Conservation (phyloP, 805 yeast genomes). For the Saccharomycopsis sp. region DNA sequence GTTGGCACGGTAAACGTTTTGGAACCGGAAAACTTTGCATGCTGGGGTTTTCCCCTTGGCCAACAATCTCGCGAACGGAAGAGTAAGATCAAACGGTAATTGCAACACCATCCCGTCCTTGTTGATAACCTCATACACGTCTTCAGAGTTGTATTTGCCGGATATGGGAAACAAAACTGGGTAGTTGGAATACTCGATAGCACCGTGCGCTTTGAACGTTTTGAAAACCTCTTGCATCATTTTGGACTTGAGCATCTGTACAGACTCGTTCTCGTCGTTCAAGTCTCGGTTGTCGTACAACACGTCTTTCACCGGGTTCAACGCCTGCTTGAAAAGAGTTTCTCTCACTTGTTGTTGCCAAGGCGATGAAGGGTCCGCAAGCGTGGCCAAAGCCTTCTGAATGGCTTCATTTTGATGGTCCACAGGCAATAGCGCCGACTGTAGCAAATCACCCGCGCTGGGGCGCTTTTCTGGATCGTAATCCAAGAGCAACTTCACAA, state of each 20-base stretch:
- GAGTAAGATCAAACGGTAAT: constrained; percentile 78
- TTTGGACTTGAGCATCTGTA: constrained; percentile 42
- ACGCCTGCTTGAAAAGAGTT: constrained; percentile 76
- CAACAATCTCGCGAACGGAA: constrained; percentile 80
- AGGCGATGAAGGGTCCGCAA: constrained; percentile 85
- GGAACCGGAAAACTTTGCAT: constrained; percentile 38
- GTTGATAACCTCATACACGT: constrained; percentile 75
- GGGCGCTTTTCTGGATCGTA: constrained; percentile 79
- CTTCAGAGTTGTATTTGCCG: constrained; percentile 54
- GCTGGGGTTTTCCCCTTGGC: constrained; percentile 36
- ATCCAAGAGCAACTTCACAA: constrained; percentile 57
- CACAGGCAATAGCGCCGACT: constrained; percentile 78
- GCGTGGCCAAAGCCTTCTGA: constrained; percentile 74
- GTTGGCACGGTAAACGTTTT: constrained; percentile 71
- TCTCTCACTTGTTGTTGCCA: constrained; percentile 92
- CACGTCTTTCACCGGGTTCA: constrained; percentile 74
- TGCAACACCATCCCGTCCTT: constrained; percentile 82
- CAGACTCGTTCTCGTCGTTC: constrained; percentile 12
- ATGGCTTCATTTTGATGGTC: constrained; percentile 86
- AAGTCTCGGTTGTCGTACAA: constrained; percentile 52
- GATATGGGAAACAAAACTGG: constrained; percentile 75
- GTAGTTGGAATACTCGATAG: constrained; percentile 60
- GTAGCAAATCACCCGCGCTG: constrained; percentile 62
- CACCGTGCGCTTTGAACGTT: constrained; percentile 77
- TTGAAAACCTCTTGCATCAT: constrained; percentile 51